phyloP scores from a whole-genome alignment of 352 stramenopile genomes.

The Globisporangium iwayamae region DNA sequence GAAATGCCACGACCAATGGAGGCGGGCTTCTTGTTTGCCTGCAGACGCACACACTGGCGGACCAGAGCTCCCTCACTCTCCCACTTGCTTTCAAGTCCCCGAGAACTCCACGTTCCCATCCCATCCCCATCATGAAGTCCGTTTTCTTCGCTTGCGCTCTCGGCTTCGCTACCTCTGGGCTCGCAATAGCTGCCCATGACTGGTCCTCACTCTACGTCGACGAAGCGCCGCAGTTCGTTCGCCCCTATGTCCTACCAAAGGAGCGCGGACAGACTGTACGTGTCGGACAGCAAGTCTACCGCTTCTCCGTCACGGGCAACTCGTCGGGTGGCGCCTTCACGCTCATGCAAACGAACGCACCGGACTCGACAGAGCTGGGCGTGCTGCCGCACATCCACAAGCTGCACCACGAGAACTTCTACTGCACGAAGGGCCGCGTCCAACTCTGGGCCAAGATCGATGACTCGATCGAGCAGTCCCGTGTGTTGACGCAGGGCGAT shows the following conservation, averaged over 20 bases:
- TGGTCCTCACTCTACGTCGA: slow-evolving; percentile 36
- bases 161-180: background rate
- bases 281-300: slow-evolving; percentile 43
- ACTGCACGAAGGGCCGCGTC: slow-evolving; percentile 46
- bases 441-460: slow-evolving; percentile 45
- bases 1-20: too few species aligned
- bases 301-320: slow-evolving; percentile 50
- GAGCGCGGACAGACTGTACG: slow-evolving; percentile 30
- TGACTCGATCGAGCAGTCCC: slow-evolving; percentile 34
- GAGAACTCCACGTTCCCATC: background rate
- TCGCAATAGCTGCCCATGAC: background rate
- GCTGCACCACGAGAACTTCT: slow-evolving; percentile 59
- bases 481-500: slow-evolving; percentile 46
- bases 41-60: background rate
- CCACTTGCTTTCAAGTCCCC: background rate
- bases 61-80: background rate
- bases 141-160: slow-evolving; percentile 8
- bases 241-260: slow-evolving; percentile 49
- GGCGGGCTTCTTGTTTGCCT: too few species aligned
- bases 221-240: slow-evolving; percentile 33
- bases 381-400: slow-evolving; percentile 57
- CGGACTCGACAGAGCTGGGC: slow-evolving; percentile 38
- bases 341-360: slow-evolving; percentile 43
- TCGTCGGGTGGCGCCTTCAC: slow-evolving; percentile 38
- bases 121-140: slow-evolving; percentile 6